Base-by-base conservation (phyloP, 306 rosid genomes). In the Vicia villosa region DNA sequence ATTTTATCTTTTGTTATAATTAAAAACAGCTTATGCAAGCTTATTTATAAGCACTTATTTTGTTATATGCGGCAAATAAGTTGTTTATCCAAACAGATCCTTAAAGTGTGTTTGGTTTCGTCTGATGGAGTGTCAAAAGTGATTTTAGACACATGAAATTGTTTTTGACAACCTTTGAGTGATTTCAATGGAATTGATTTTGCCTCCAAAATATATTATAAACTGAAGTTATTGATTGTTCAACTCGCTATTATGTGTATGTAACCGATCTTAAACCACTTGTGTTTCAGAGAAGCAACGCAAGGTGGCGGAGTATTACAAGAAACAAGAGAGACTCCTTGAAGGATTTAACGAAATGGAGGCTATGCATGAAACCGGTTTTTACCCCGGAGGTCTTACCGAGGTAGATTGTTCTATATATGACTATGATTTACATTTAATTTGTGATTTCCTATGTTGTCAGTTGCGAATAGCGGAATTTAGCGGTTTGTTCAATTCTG, bases 341-440 rank as follows among this genome's bases (percentile, higher is more conserved):
- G 91, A 88, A 80, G 97, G 93, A 40, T 91, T 80, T 72, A 84
- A 10, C 68, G 97, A 88, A 76, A 87, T 91, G 93, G 97, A 91
- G 59, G 58, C 83, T 50, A 81, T 91, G 85, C 16, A 68, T 62
- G 91, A 85, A 71, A 77, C 63, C 8, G 96, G 96, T 42, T 63
- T 60, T 69, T 77, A 73, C 62, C 96, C 93, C 1, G 96, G 91
- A 49, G 46, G 74, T 75, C 93, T 85, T 10, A 78, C 96, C 7
- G 88, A 86, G 88, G 97, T 91, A 52, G 24, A 74, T 75, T 73
- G 14, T 71, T 74, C 63, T 56, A 24, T 2, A 26, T 6, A 66
- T 75, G 6, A 58, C 54, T 30, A 12, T 30, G 66, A 28, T 62
- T 63, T 36, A 10, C 28, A 24, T 4, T 2, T 24, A 3, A 24